phyloP scores from a whole-genome alignment of 2,329 filamentous ascomycete species.

The Hypoxylon sp. region DNA sequence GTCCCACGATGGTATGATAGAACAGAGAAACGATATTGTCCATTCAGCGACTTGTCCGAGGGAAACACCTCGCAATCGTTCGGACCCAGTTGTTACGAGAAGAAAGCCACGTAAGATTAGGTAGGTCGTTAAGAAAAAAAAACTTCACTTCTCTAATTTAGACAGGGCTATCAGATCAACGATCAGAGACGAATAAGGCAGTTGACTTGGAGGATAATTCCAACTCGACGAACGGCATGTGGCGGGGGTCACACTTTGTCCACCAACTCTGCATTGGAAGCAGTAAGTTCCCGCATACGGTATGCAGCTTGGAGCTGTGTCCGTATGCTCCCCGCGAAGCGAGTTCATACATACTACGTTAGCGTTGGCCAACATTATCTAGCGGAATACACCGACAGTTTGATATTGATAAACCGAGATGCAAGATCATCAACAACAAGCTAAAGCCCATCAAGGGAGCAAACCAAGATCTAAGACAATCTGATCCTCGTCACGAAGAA shows the following conservation, averaged over 20 bases:
- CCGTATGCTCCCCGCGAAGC: conserved; percentile 45
- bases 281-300: conserved; percentile 44
- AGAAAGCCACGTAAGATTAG: conserved; percentile 43
- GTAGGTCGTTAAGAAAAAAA: conserved; percentile 33
- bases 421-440: conserved; percentile 44
- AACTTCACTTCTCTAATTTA: conserved; percentile 26
- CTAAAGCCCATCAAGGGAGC: conserved; percentile 35
- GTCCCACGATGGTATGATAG: conserved; percentile 36
- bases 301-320: conserved; percentile 40
- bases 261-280: conserved; percentile 38
- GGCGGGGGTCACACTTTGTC: conserved; percentile 42
- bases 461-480: conserved; percentile 48
- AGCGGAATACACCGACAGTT: conserved; percentile 45
- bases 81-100: conserved; percentile 35
- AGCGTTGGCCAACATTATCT: conserved; percentile 28
- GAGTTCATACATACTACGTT: conserved; percentile 39
- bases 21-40: conserved; percentile 33
- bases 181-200: conserved; percentile 43
- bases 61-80: conserved; percentile 16
- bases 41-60: conserved; percentile 32
- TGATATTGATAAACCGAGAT: conserved; percentile 39
- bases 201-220: conserved; percentile 39
- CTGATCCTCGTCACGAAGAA: conserved; percentile 35
- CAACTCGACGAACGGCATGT: conserved; percentile 44
- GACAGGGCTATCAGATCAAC: conserved; percentile 40